Base-by-base conservation (phyloP, 106 monocot genomes). In the Gastrodia elata region DNA sequence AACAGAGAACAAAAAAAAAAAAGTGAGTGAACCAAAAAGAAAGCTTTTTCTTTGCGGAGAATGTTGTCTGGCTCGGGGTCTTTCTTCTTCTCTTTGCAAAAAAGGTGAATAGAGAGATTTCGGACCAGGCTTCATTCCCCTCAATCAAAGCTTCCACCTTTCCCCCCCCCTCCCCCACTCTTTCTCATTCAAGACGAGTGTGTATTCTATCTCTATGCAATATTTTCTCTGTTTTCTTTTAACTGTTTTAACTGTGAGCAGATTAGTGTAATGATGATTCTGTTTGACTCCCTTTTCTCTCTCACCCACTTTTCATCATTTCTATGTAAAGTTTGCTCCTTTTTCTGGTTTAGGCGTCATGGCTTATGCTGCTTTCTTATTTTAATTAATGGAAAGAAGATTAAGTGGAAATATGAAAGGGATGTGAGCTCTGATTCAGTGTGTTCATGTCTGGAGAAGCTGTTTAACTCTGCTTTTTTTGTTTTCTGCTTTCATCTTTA, bases 101-200 rank as follows among this genome's bases (percentile, higher is more conserved):
- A 7, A 14, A 40, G 22, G 8, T 11, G 39, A 69, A 37, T 34
- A 36, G 27, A 20, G 11, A 24, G 69, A 25, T 80, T 84, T 91
- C 91, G 91, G 91, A 91, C 91, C 91, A 91, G 91, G 91, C 91
- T 91, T 91, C 91, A 91, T 91, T 88, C 91, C 91, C 88, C 91
- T 72, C 83, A 91, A 77, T 73, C 74, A 75, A 71, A 83, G 86
- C 85, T 86, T 89, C 85, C 78, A 61, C 22, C 22, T n/a, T n/a
- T 52, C 30, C 5, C 32, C 30, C 5, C 5, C 13, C 2, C 61
- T 30, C 13, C 32, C 10, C 28, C 5, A 13, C 32, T 32, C 9
- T 9, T 13, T 37, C 67, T 67, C 61, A 11, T 2, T 61, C 5
- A 43, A 8, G 43, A 43, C 9, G 43, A 8, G 43, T 8, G 43